Percentiles rank a stretch among this genome's conserved stretches.
These are phyloP conservation scores for Candida sanyiensis DNA, from an alignment of 805 yeast genomes.

Conservation along the genomic window DNA sequence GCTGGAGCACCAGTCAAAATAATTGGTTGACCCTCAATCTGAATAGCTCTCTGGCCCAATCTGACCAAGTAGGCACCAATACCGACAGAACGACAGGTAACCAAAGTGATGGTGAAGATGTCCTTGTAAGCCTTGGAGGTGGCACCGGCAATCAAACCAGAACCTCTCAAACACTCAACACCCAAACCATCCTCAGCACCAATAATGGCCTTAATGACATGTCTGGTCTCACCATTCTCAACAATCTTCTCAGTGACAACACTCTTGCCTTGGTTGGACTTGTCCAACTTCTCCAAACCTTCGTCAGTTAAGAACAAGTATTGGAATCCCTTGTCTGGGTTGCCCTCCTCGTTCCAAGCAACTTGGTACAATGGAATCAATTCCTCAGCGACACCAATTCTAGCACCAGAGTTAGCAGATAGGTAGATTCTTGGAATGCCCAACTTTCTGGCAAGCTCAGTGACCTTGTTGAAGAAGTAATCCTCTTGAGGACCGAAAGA, in stretches of 20 bases:
- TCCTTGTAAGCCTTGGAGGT: constrained; percentile 97
- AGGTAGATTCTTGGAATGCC: constrained; percentile 95
- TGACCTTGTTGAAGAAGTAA: constrained; percentile 82
- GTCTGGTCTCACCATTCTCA: constrained; percentile 79
- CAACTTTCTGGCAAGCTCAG: constrained; percentile 81
- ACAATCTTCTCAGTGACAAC: constrained; percentile 75
- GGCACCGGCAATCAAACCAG: constrained; percentile 98
- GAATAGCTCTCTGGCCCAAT: constrained; percentile 98
- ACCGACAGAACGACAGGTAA: constrained; percentile 99
- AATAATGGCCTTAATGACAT: constrained; percentile 75
- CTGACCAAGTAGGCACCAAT: constrained; percentile 98
- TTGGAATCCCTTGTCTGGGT: constrained; percentile 81
- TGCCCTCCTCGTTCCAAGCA: constrained; percentile 78
- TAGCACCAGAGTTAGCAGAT: constrained; percentile 98
- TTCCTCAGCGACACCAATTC: constrained; percentile 98
- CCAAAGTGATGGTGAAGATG: constrained; percentile 94
- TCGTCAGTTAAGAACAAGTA: constrained; percentile 79
- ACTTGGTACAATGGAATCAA: constrained; percentile 83
- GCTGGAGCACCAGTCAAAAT: constrained; percentile 99
- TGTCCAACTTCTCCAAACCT: constrained; percentile 50
- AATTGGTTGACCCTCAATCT: constrained; percentile 97
- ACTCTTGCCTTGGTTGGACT: constrained; percentile 52
- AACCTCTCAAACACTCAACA: constrained; percentile 96
- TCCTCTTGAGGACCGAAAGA: constrained; percentile 98
- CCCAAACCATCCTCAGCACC: constrained; percentile 97